A percentile compares a stretch with the other conserved stretches of the same genome.
Evolutionary conservation across 495 filamentous ascomycete genomes (phyloP).

Genomic region (Penicillium ochrochloron): DNA sequence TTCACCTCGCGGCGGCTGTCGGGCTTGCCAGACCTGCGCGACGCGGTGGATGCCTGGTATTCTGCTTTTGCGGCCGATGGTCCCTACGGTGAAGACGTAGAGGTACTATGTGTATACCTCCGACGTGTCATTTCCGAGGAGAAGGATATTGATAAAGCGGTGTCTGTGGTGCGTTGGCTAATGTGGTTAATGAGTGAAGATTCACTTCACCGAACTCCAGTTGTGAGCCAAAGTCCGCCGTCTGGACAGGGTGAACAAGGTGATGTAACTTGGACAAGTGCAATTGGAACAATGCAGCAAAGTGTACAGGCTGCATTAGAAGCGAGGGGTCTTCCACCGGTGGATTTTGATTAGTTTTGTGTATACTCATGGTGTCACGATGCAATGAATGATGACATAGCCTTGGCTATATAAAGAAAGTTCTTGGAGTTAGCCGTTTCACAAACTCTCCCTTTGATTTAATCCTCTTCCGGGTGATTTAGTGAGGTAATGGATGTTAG

Average conservation of each 20-base stretch:
- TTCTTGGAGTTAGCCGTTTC: no score
- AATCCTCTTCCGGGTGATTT: no score
- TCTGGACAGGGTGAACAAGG: slow-evolving; percentile 25
- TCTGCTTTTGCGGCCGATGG: slow-evolving; percentile 66
- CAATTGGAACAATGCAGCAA: slow-evolving; percentile 57
- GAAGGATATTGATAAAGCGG: slow-evolving; percentile 74
- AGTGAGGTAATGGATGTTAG: no score
- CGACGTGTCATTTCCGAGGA: slow-evolving; percentile 71
- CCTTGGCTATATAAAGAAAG: not conserved
- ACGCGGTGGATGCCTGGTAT: slow-evolving; percentile 70
- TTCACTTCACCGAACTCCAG: slow-evolving; percentile 10
- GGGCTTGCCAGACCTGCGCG: slow-evolving; percentile 58
- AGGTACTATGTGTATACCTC: slow-evolving; percentile 70
- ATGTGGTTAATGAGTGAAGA: slow-evolving; percentile 68
- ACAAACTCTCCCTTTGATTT: no score
- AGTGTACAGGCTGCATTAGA: slow-evolving; percentile 64
- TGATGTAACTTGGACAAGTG: slow-evolving; percentile 51
- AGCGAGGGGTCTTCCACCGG: slow-evolving; percentile 64
- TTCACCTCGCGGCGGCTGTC: slow-evolving; percentile 69
- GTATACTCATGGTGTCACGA: slow-evolving; percentile 11
- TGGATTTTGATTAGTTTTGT: slow-evolving; percentile 54
- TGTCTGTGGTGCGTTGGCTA: slow-evolving; percentile 71
- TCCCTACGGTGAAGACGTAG: slow-evolving; percentile 78
- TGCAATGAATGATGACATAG: slow-evolving; percentile 23
- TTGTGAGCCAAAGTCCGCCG: slow-evolving; percentile 11